Evolutionary conservation across 2,329 filamentous ascomycete genomes (phyloP), one percentile per base, ranked within the genome.

Genomic region (Diaporthe sp.): DNA sequence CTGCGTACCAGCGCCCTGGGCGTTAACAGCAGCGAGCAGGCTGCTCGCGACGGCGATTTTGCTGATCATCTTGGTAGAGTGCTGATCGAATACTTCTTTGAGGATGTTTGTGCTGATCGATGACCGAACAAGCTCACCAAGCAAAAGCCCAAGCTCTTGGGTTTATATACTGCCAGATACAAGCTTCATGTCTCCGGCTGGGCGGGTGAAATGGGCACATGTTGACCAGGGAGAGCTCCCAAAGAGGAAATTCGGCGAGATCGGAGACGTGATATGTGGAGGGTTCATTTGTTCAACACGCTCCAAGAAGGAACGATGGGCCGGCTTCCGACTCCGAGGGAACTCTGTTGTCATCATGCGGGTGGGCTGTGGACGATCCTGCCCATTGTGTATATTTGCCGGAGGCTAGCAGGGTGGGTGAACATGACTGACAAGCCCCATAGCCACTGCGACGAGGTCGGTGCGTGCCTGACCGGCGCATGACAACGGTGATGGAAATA

Each of bases 1-100:
- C 73, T 81, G 74, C 44, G 83, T 87, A 66, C 87, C 88, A 63
- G 85, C 84, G 78, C 87, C 83, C 78, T 90, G 89, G 74, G 83
- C 85, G n/a, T 35, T 59, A 53, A 56, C 71, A 51, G 81, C 85
- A 69, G 83, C 79, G 56, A 71, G 55, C 47, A 73, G 56, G 30
- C 72, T 56, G 55, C 72, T 70, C 30, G 72, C 68, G 44, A 73
- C 19, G 27, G 65, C 55, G 47, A 70, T 17, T 63, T 73, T 73
- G 47, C 66, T 73, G 55, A 73, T n/a, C 72, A 73, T 73, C 13
- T 51, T 71, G 39, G 27, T 50, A 32, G 12, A 12, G 15, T 61
- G 35, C 58, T 53, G 30, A 63, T 59, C 63, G 15, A 9, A 53
- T 68, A 4, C 25, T 50, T 71, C 27, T 27, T 51, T 27, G 7